phyloP scores from a whole-genome alignment of 352 stramenopile genomes.

The Phytopythium chamaehyphon region DNA sequence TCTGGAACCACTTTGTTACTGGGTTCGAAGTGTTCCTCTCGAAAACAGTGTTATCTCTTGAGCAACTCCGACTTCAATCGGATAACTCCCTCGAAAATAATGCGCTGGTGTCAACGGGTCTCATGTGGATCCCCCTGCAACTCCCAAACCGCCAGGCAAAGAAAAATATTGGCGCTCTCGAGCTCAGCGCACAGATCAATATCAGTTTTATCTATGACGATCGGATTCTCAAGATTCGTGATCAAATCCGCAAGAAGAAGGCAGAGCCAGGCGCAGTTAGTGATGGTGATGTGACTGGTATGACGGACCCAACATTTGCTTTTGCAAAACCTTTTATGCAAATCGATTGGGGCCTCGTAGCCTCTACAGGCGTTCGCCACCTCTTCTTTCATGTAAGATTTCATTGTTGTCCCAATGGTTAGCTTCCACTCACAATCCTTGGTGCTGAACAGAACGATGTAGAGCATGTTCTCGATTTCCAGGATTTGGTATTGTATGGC shows the following conservation, averaged over 20 bases:
- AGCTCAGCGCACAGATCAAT: conserved; percentile 35
- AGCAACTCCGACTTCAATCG: conserved; percentile 13
- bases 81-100: not conserved
- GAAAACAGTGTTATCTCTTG: conserved; percentile 27
- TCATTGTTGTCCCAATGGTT: not conserved
- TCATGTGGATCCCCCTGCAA: conserved; percentile 40
- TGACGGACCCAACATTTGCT: conserved; percentile 51
- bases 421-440: conserved; percentile 1
- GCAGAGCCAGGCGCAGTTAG: not conserved
- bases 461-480: conserved; percentile 47
- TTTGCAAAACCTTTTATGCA: conserved; percentile 42
- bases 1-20: conserved; percentile 60
- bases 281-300: not conserved
- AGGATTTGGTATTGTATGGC: conserved; percentile 44
- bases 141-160: conserved; percentile 4
- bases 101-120: conserved; percentile 10
- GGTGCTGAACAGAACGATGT: conserved; percentile 35
- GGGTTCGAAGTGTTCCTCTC: conserved; percentile 58
- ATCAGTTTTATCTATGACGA: conserved; percentile 27
- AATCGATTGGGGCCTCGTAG: conserved; percentile 59
- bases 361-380: conserved; percentile 44
- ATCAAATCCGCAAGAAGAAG: conserved; percentile 9
- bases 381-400: conserved; percentile 61
- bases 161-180: conserved; percentile 1
- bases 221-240: conserved; percentile 18